These are phyloP conservation scores for Paraphoma sp. DNA, from an alignment of 2,329 filamentous ascomycete species.

Conservation along the genomic window DNA sequence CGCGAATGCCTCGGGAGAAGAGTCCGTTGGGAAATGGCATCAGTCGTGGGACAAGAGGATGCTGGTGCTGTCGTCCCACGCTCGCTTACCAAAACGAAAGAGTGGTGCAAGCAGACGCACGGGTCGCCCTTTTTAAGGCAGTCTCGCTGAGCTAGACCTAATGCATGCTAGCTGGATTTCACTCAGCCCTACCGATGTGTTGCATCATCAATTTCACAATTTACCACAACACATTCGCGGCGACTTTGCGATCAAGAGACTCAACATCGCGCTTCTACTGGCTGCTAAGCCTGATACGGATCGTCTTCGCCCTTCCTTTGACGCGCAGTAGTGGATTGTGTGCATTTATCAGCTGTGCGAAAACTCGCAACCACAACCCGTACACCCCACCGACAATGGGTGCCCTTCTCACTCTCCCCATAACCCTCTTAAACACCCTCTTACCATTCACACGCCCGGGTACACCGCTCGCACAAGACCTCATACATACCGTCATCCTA, in stretches of 20 bases:
- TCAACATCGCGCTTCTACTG: neutral
- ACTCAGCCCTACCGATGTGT: constrained; percentile 10
- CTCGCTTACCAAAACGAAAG: too few relatives aligned
- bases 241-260: neutral
- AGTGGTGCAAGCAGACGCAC: too few relatives aligned
- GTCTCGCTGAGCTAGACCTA: neutral
- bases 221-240: neutral
- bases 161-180: neutral
- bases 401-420: constrained; percentile 33
- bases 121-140: too few relatives aligned
- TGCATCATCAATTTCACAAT: constrained; percentile 19
- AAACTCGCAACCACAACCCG: too few relatives aligned
- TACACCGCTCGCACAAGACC: constrained; percentile 55
- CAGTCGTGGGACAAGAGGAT: too few relatives aligned
- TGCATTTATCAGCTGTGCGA: too few relatives aligned
- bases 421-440: constrained; percentile 49
- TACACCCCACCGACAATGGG: constrained; percentile 26
- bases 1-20: too few relatives aligned
- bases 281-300: too few relatives aligned
- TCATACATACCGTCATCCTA: constrained; percentile 53
- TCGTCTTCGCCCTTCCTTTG: too few relatives aligned
- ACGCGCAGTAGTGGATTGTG: too few relatives aligned
- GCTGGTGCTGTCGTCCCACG: too few relatives aligned
- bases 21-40: too few relatives aligned
- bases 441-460: constrained; percentile 57